These are phyloP conservation scores for Phytophthora pseudosyringae DNA, from an alignment of 352 stramenopile species.

Conservation along the genomic window DNA sequence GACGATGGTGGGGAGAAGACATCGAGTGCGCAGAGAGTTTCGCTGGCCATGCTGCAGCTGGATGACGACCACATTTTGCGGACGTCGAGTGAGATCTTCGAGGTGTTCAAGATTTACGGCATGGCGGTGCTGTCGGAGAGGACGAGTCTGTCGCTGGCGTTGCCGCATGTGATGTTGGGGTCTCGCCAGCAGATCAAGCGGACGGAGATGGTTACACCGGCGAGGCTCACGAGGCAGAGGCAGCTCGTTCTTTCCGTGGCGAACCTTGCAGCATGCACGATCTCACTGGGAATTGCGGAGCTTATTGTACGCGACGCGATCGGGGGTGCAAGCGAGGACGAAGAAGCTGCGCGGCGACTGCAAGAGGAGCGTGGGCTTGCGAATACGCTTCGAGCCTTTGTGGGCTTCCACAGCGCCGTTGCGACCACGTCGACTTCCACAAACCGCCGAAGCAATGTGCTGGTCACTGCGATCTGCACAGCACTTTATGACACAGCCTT, in stretches of 20 bases:
- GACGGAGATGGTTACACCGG: conserved; percentile 43
- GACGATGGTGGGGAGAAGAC: not conserved
- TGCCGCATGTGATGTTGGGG: conserved; percentile 37
- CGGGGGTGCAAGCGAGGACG: conserved; percentile 1
- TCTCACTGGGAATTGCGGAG: conserved; percentile 42
- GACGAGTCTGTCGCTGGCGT: conserved; percentile 58
- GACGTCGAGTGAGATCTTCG: conserved; percentile 70
- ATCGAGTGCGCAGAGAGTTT: conserved; percentile 3
- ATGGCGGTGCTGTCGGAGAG: conserved; percentile 79
- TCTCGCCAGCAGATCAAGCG: conserved; percentile 16
- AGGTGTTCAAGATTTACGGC: conserved; percentile 86
- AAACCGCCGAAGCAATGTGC: conserved; percentile 32
- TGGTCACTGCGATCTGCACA: conserved; percentile 48
- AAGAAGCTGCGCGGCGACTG: conserved; percentile 24
- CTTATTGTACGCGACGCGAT: conserved; percentile 9
- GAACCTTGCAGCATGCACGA: conserved; percentile 60
- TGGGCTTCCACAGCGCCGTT: conserved; percentile 73
- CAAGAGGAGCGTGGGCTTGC: conserved; percentile 52
- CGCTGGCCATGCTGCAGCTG: conserved; percentile 42
- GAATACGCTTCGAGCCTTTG: conserved; percentile 73
- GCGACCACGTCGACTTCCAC: conserved; percentile 37
- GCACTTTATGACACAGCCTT: conserved; percentile 32
- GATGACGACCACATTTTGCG: conserved; percentile 53
- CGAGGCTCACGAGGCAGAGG: conserved; percentile 54
- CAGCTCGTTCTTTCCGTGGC: conserved; percentile 65